Conservation (phyloP, 83 land plant species). For the Picea abies region DNA sequence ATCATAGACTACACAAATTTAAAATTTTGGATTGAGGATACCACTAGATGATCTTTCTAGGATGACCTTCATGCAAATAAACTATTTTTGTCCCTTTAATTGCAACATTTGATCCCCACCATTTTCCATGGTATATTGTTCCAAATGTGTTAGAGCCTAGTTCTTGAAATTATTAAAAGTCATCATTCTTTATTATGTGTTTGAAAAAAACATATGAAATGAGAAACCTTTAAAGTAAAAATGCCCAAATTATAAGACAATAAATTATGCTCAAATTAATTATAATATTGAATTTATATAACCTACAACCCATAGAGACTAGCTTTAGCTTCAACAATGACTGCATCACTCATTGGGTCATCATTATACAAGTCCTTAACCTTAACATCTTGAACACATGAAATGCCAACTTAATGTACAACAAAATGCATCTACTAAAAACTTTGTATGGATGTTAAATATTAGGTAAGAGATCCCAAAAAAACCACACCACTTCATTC, state of each 20-base stretch:
- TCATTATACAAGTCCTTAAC: background rate
- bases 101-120: constrained; percentile 32
- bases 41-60: constrained; percentile 38
- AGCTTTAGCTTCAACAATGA: constrained; percentile 14
- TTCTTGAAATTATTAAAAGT: constrained; percentile 28
- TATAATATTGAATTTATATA: background rate
- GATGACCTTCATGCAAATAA: constrained; percentile 50
- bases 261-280: background rate
- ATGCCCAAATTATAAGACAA: background rate
- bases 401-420: background rate
- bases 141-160: too few relatives aligned
- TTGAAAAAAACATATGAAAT: background rate
- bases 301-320: constrained; percentile 13
- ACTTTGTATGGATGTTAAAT: background rate
- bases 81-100: constrained; percentile 34
- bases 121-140: constrained; percentile 15
- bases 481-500: constrained; percentile 8
- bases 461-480: background rate
- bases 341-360: background rate
- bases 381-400: background rate
- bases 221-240: background rate
- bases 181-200: constrained; percentile 32
- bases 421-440: constrained; percentile 9
- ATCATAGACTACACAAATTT: background rate
- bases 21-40: background rate